Evolutionary conservation across 805 yeast species (phyloP).

Genomic region (Wickerhamiella musiphila): DNA sequence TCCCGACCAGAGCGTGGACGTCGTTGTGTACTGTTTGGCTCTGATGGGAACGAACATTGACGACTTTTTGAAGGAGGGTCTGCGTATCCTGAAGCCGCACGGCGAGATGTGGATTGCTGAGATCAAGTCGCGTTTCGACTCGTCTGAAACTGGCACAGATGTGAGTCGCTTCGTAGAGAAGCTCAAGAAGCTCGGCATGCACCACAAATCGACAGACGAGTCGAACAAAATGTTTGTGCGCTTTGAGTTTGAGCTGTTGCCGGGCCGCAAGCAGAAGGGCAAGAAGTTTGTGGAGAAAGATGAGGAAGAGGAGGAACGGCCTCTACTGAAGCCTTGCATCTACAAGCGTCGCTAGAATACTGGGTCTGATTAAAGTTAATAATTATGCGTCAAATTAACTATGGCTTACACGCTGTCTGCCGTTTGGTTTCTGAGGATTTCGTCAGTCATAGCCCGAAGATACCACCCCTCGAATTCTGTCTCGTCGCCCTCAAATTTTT

Average conservation of each 20-base stretch:
- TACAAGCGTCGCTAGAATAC: constrained; percentile 40
- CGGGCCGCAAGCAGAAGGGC: constrained; percentile 29
- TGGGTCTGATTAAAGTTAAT: too few relatives aligned
- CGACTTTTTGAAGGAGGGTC: constrained; percentile 81
- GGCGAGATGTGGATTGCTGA: constrained; percentile 98
- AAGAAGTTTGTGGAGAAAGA: constrained; percentile 37
- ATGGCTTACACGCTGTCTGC: background rate
- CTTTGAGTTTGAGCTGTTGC: constrained; percentile 76
- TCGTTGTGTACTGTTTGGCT: constrained; percentile 88
- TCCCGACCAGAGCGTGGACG: constrained; percentile 55
- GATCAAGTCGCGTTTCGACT: constrained; percentile 68
- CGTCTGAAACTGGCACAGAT: constrained; percentile 30
- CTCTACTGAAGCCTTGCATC: constrained; percentile 82
- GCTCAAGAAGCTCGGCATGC: constrained; percentile 60
- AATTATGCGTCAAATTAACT: background rate
- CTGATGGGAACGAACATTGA: constrained; percentile 94
- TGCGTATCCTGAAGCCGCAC: constrained; percentile 68
- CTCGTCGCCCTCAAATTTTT: too few relatives aligned
- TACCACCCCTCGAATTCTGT: background rate
- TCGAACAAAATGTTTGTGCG: constrained; percentile 84
- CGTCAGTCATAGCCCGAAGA: background rate
- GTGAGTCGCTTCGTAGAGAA: constrained; percentile 53
- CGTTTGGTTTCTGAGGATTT: background rate
- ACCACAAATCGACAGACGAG: constrained; percentile 76
- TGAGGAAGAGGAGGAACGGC: constrained; percentile 45